Conservation (phyloP, 768 basidiomycete genomes). For the Hericium coralloides region DNA sequence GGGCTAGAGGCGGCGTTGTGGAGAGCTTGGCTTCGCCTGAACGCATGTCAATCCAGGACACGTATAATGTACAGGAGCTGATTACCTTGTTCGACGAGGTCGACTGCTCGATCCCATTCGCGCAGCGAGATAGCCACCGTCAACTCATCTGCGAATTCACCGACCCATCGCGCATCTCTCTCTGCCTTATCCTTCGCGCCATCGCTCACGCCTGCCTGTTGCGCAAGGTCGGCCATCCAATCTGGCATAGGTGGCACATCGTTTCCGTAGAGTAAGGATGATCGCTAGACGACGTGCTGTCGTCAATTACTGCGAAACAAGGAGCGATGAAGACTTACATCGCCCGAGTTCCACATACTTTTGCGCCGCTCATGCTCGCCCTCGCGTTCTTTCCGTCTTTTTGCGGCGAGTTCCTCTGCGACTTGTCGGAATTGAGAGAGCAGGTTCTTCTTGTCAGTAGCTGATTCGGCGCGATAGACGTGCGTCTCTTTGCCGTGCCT, state of each 20-base stretch:
- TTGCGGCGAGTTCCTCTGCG: constrained; percentile 83
- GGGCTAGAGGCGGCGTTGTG: constrained; percentile 40
- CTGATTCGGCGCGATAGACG: constrained; percentile 80
- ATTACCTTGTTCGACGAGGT: constrained; percentile 73
- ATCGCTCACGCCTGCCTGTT: constrained; percentile 42
- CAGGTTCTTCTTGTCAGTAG: constrained; percentile 79
- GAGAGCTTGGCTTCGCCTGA: constrained; percentile 55
- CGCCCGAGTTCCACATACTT: constrained; percentile 50
- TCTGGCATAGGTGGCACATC: constrained; percentile 58
- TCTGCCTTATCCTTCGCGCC: constrained; percentile 68
- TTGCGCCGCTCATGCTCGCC: constrained; percentile 87
- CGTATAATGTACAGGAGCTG: not conserved
- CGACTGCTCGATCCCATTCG: constrained; percentile 84
- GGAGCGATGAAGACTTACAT: constrained; percentile 24
- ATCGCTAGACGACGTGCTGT: no score
- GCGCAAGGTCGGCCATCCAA: constrained; percentile 66
- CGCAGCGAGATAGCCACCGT: constrained; percentile 86
- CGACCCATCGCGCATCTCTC: constrained; percentile 76
- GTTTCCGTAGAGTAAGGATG: constrained; percentile 5
- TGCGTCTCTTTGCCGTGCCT: constrained; percentile 89
- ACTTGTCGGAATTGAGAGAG: constrained; percentile 84
- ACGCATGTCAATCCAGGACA: not conserved
- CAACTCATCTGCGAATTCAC: constrained; percentile 86
- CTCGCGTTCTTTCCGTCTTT: constrained; percentile 88
- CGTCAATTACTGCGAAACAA: not conserved